These are phyloP conservation scores for Chenopodium album DNA, from an alignment of 148 eudicot genomes.

Conservation along the genomic window DNA sequence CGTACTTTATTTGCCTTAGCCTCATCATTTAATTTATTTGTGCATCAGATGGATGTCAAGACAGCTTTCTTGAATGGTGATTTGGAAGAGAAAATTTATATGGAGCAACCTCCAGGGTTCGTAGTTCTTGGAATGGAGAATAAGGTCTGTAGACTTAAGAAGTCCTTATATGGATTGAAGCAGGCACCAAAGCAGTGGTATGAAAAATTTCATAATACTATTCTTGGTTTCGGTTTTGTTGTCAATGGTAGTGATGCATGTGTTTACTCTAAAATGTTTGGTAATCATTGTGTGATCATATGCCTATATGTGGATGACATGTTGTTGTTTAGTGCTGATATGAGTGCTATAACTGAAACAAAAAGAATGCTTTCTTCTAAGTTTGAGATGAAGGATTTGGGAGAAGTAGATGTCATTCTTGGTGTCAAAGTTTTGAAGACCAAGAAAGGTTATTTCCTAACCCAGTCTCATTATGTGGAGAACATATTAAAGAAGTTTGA, in stretches of 20 bases:
- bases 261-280: neutral
- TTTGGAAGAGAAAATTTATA: too few relatives aligned
- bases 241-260: neutral
- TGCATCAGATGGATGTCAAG: too few relatives aligned
- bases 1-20: too few relatives aligned
- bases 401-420: neutral
- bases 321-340: neutral
- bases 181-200: too few relatives aligned
- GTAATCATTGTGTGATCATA: neutral
- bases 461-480: neutral
- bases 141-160: too few relatives aligned
- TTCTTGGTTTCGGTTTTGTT: neutral
- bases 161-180: too few relatives aligned
- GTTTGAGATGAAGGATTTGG: neutral
- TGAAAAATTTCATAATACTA: neutral
- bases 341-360: neutral
- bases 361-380: neutral
- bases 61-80: too few relatives aligned
- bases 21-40: too few relatives aligned
- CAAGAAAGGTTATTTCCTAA: neutral
- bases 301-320: neutral
- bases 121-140: too few relatives aligned
- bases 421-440: neutral
- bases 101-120: too few relatives aligned
- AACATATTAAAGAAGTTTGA: too few relatives aligned